Conservation (phyloP, 2,329 filamentous ascomycete species). For the Calycina herbarum region DNA sequence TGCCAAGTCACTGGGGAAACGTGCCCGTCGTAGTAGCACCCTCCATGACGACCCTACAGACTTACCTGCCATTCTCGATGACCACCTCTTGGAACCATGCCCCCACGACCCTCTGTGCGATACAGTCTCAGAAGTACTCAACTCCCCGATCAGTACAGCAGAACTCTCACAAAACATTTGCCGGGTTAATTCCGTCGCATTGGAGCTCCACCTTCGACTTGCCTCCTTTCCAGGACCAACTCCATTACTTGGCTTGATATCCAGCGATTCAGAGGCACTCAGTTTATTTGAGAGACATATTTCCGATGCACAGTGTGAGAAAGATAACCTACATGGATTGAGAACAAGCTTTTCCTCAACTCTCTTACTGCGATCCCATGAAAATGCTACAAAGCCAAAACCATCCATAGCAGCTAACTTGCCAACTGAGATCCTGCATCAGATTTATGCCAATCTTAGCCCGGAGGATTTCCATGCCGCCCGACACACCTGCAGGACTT, state of each 20-base stretch:
- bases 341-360: neutral
- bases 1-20: slow-evolving; percentile 26
- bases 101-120: slow-evolving; percentile 26
- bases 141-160: slow-evolving; percentile 10
- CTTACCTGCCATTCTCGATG: slow-evolving; percentile 33
- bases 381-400: neutral
- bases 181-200: neutral
- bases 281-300: neutral
- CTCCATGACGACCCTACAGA: slow-evolving; percentile 34
- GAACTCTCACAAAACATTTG: slow-evolving; percentile 7
- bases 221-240: neutral
- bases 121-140: slow-evolving; percentile 32
- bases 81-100: slow-evolving; percentile 35
- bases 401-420: slow-evolving; percentile 21
- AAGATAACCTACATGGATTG: too few species aligned
- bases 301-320: neutral
- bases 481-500: slow-evolving; percentile 57
- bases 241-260: neutral
- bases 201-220: neutral
- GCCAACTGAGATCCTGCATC: slow-evolving; percentile 42
- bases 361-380: neutral
- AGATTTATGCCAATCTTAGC: slow-evolving; percentile 39
- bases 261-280: neutral
- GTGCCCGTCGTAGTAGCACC: slow-evolving; percentile 33
- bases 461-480: slow-evolving; percentile 57